These are phyloP conservation scores for Fonsecaea monophora DNA, from an alignment of 2,329 filamentous ascomycete genomes.

Conservation along the genomic window DNA sequence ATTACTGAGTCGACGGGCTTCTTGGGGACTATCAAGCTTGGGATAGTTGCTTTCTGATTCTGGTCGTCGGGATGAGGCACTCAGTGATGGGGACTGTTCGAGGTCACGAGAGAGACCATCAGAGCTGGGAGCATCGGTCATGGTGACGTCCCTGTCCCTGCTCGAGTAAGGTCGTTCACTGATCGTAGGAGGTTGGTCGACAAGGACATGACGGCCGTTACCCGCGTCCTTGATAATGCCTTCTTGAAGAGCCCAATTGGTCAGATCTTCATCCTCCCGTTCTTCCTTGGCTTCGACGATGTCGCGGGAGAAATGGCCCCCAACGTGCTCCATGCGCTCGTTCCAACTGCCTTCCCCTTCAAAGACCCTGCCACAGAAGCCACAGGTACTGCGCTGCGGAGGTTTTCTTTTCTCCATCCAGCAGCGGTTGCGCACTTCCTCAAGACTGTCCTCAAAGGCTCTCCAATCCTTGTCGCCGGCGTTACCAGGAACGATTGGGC, in stretches of 20 bases:
- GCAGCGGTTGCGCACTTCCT: conserved; percentile 65
- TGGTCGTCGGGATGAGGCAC: conserved; percentile 29
- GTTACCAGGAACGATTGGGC: conserved; percentile 30
- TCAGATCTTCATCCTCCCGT: conserved; percentile 51
- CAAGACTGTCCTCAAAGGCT: conserved; percentile 61
- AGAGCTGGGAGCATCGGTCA: conserved; percentile 38
- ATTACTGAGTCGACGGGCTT: conserved; percentile 33
- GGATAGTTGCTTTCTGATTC: conserved; percentile 33
- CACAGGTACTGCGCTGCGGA: conserved; percentile 67
- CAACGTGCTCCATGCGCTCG: conserved; percentile 85
- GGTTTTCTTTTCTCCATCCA: conserved; percentile 65
- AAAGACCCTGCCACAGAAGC: conserved; percentile 69
- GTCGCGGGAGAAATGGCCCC: conserved; percentile 72
- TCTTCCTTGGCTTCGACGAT: conserved; percentile 52
- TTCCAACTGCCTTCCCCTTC: conserved; percentile 74
- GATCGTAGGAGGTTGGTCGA: conserved; percentile 38
- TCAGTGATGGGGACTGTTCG: conserved; percentile 34
- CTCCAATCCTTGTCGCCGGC: conserved; percentile 40
- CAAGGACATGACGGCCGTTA: conserved; percentile 38
- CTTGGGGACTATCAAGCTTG: conserved; percentile 33
- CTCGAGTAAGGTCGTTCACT: conserved; percentile 33
- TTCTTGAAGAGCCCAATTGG: conserved; percentile 50
- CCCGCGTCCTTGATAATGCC: conserved; percentile 42
- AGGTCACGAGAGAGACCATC: conserved; percentile 32
- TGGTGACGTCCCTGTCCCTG: conserved; percentile 37